Evolutionary conservation across 371 early-diverging fungal species (phyloP).

Genomic region (Mucor indicus): DNA sequence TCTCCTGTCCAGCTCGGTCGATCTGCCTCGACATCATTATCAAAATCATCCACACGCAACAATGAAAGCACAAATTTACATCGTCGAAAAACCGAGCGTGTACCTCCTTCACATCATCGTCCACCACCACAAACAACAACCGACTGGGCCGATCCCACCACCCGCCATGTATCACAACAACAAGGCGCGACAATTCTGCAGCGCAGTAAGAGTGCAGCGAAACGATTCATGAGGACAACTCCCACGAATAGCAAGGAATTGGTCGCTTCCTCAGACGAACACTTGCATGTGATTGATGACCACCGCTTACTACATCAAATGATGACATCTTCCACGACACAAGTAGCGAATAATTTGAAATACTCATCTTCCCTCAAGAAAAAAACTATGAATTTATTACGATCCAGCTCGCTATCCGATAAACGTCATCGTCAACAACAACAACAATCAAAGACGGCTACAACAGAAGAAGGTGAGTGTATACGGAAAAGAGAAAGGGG

Average conservation of each 20-base stretch:
- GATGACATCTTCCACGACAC: background rate
- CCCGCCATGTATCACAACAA: background rate
- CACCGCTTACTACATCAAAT: background rate
- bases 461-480: too few species aligned
- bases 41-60: conserved; percentile 1
- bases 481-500: too few species aligned
- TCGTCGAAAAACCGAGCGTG: conserved; percentile 23
- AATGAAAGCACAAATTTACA: background rate
- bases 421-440: conserved; percentile 5
- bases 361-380: conserved; percentile 9
- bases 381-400: conserved; percentile 17
- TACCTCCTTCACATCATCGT: conserved; percentile 16
- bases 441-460: background rate
- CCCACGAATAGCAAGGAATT: background rate
- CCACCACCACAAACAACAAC: background rate
- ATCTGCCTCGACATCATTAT: conserved; percentile 21
- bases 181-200: conserved; percentile 5
- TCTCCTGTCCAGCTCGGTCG: conserved; percentile 19
- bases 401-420: conserved; percentile 15
- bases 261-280: background rate
- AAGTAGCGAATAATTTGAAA: background rate
- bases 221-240: conserved; percentile 8
- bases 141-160: conserved; percentile 13
- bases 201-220: conserved; percentile 23
- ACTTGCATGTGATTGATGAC: background rate